These are phyloP conservation scores for Termitomyces sp. DNA, from an alignment of 1,284 basidiomycete species.

Conservation along the genomic window DNA sequence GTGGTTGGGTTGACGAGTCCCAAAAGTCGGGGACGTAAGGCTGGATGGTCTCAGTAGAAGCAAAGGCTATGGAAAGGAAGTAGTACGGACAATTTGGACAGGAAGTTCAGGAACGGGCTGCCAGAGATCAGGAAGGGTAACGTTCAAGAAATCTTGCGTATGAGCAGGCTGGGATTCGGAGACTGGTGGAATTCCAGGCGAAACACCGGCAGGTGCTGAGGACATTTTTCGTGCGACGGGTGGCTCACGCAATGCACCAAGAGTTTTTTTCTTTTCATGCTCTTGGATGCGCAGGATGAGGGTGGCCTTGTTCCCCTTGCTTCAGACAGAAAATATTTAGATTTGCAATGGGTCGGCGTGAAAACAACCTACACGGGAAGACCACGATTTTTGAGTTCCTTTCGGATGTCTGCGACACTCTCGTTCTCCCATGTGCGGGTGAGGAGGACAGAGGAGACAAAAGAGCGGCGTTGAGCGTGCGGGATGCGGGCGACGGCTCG, in stretches of 20 bases:
- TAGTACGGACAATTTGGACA: conserved; percentile 54
- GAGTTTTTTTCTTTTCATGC: conserved; percentile 33
- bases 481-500: conserved; percentile 14
- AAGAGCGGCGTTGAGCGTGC: conserved; percentile 20
- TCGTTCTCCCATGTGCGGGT: conserved; percentile 61
- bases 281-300: conserved; percentile 51
- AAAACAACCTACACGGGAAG: conserved; percentile 50
- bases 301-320: conserved; percentile 55
- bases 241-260: conserved; percentile 11
- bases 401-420: conserved; percentile 54
- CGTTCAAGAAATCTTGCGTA: conserved; percentile 32
- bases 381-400: conserved; percentile 61
- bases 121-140: conserved; percentile 54
- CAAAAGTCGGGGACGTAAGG: conserved; percentile 72
- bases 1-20: conserved; percentile 46
- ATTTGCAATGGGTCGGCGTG: background rate
- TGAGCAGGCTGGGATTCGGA: conserved; percentile 19
- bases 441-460: conserved; percentile 68
- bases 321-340: conserved; percentile 20
- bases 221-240: conserved; percentile 27
- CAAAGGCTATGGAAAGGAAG: background rate
- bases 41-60: conserved; percentile 30
- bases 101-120: conserved; percentile 36
- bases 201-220: conserved; percentile 24
- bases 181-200: conserved; percentile 35